A percentile compares a stretch with the other conserved stretches of the same genome.
phyloP scores from a whole-genome alignment of 495 filamentous ascomycete genomes.

The Talaromyces proteolyticus region DNA sequence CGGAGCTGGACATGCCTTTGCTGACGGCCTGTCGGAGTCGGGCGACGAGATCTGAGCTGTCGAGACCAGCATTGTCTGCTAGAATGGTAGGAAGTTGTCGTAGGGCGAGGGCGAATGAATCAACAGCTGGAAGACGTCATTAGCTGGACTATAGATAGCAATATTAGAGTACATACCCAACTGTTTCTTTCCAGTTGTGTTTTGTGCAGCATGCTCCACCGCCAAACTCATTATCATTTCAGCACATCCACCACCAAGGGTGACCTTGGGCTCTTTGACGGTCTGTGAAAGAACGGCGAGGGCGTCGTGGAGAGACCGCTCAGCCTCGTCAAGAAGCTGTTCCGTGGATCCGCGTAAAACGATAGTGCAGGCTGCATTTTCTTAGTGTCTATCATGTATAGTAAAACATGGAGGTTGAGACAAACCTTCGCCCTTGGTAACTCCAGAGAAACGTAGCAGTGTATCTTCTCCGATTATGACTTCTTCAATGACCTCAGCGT shows the following conservation, averaged over 20 bases:
- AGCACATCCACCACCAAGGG: conserved; percentile 90
- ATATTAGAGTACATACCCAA: conserved; percentile 24
- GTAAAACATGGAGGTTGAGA: neutral
- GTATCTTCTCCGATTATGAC: conserved; percentile 97
- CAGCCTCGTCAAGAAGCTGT: conserved; percentile 93
- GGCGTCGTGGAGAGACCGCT: conserved; percentile 93
- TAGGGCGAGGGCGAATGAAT: conserved; percentile 81
- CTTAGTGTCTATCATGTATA: neutral
- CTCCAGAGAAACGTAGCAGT: conserved; percentile 93
- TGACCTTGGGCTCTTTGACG: conserved; percentile 87
- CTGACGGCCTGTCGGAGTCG: conserved; percentile 90
- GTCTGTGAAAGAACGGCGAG: conserved; percentile 96
- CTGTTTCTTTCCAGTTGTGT: conserved; percentile 94
- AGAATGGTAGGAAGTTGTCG: conserved; percentile 94
- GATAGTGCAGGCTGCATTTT: conserved; percentile 74
- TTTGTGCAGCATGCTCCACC: conserved; percentile 88
- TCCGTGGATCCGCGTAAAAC: conserved; percentile 95
- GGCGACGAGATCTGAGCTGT: conserved; percentile 89
- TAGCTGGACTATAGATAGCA: neutral
- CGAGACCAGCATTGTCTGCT: conserved; percentile 94
- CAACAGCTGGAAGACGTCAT: conserved; percentile 52
- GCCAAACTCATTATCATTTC: conserved; percentile 99
- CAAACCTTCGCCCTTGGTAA: conserved; percentile 68
- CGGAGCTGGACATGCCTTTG: conserved; percentile 85
- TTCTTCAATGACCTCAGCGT: conserved; percentile 95